A percentile compares a stretch with the other conserved stretches of the same genome.
Conservation (phyloP, 2,329 filamentous ascomycete genomes). For the Gliomastix tumulicola region DNA sequence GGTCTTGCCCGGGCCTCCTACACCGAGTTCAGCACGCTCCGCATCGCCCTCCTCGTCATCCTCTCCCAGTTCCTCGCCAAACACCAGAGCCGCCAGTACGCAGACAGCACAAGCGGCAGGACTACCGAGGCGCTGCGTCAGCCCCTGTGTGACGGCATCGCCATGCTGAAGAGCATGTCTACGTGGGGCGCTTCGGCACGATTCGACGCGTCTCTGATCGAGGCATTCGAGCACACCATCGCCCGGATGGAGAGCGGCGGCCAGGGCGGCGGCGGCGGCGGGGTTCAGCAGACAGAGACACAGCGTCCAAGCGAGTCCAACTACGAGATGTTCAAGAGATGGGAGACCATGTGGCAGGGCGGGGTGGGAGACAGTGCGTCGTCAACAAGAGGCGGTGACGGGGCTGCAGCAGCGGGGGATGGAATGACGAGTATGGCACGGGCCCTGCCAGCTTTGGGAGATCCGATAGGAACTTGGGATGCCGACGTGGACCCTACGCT, state of each 20-base stretch:
- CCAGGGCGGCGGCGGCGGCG: constrained; percentile 4
- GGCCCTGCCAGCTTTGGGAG: neutral
- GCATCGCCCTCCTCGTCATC: constrained; percentile 43
- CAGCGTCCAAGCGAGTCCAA: constrained; percentile 6
- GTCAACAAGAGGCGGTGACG: neutral
- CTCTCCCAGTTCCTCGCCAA: constrained; percentile 25
- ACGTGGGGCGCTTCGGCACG: constrained; percentile 43
- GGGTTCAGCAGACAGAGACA: neutral
- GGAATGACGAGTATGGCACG: no score
- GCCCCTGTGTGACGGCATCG: constrained; percentile 38
- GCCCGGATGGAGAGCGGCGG: constrained; percentile 33
- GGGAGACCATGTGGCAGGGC: constrained; percentile 7
- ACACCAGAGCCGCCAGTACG: neutral
- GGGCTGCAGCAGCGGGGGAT: neutral
- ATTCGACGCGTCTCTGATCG: constrained; percentile 45
- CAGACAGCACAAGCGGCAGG: constrained; percentile 23
- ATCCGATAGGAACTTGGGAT: no score
- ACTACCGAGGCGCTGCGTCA: constrained; percentile 33
- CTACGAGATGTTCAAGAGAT: constrained; percentile 8
- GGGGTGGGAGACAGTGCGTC: constrained; percentile 10
- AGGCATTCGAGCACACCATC: constrained; percentile 41
- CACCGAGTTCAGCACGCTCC: constrained; percentile 48
- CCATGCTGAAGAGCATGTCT: constrained; percentile 45
- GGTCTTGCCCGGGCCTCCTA: constrained; percentile 48
- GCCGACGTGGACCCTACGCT: constrained; percentile 5